Evolutionary conservation across 2,329 filamentous ascomycete species (phyloP), one percentile per base, ranked within the genome.

Genomic region (Ilyonectria mors-panacis): DNA sequence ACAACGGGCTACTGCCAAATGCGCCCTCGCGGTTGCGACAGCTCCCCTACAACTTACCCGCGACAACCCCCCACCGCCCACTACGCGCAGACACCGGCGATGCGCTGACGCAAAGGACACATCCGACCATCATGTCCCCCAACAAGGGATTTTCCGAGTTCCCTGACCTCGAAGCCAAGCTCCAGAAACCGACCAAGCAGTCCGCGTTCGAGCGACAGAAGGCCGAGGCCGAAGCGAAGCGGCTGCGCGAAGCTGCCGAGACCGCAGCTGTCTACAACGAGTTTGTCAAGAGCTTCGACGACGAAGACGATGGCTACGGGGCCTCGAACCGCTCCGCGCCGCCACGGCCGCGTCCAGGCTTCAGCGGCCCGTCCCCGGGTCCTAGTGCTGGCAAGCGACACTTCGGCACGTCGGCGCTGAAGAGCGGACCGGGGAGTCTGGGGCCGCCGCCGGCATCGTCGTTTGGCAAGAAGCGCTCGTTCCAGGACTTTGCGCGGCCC

Each of bases 191-290:
- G 0, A 87, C 91, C 68, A 96, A 95, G 81, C 93, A 96, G 78
- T 97, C 94, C 21, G 87, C 92, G 28, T 97, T 97, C 79, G 95
- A 97, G 82, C 91, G 92, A 74, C 93, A 97, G 79, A 94, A 93
- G 80, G 93, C 93, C 66, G 94, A 97, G 79, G 93, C 93, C 63
- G 94, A 97, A 84, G 94, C 94, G 26, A 97, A 97, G 83, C 91
- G 93, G 66, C 87, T 89, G 73, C 89, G 94, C 72, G 95, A 97
- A 80, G 92, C 92, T 76, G 94, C 92, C 72, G 95, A 97, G 82
- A 97, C 93, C 7, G 93, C 93, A 23, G 94, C 94, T 26, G 94
- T 94, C 1, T 93, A 95, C 79, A 90, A 94, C 73, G 94, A 95
- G 71, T 97, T 97, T 73, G 89, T 96, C 63, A 95, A 95, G 81